Base-by-base conservation (phyloP, 768 basidiomycete genomes). In the Tremella mesenterica region DNA sequence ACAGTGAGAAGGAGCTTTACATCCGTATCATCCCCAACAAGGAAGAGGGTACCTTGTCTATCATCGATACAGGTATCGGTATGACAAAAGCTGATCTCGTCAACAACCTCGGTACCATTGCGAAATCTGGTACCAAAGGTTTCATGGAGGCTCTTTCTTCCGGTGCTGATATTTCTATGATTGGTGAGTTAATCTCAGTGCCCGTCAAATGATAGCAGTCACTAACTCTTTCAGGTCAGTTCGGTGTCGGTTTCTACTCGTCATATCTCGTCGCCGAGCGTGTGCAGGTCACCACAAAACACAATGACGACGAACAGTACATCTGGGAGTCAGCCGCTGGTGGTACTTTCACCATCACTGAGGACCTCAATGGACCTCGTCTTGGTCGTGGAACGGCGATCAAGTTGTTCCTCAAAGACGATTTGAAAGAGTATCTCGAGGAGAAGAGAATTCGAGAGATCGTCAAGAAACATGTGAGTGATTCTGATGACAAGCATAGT, bases 271-370 rank as follows among this genome's bases (percentile, higher is more conserved):
- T 99, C 62, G 92, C 93, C 65, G 93, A 99, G 78, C 85, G 85
- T 62, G 93, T 99, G 3, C 92, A 95, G 76, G 90, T 99, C 73
- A 85, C 96, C 77, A 90, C 92, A 61, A 99, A 99, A 79, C 92
- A 99, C 81, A 97, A 99, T 71, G 93, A 97, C 68, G 93, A 97
- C 74, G 95, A 97, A 78, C 93, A 97, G 77, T 97, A 99, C 79
- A 91, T 99, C 76, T 99, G 93, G 95, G 93, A 99, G 81, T 99
- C 93, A n/a, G 86, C 95, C 59, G 93, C 93, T 28, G 95, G 93
- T 73, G 95, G 93, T 52, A 99, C 93, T 48, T 99, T 97, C 80
- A 97, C 95, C 71, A 95, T 99, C 78, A 95, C 92, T 45, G 85
- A 78, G 54, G 93, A 97, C 75, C 87, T 83, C 57, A 77, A 85